Conservation (phyloP, 306 rosid genomes). For the Vigna unguiculata region DNA sequence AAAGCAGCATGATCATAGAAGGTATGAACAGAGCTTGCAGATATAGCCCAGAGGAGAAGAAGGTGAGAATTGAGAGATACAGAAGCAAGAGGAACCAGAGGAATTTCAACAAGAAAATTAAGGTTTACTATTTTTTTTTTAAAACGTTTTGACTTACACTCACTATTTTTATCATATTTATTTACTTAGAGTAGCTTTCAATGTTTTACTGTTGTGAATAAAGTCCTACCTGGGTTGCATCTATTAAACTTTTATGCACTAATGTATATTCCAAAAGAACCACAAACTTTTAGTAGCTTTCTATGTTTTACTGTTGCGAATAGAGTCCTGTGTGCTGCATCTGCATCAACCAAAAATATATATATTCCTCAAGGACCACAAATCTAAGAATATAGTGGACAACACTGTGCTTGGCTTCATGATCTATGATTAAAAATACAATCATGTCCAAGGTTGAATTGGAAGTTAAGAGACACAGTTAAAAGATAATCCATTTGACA, state of each 20-base stretch:
- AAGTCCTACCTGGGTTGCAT: not conserved
- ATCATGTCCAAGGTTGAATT: slow-evolving; percentile 21
- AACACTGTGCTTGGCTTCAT: slow-evolving; percentile 14
- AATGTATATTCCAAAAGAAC: not conserved
- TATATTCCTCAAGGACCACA: slow-evolving; percentile 32
- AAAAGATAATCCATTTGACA: slow-evolving; percentile 17
- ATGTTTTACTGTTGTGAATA: not conserved
- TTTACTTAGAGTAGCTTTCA: not conserved
- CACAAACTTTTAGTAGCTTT: slow-evolving; percentile 2
- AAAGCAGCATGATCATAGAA: slow-evolving; percentile 84
- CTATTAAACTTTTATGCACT: not conserved
- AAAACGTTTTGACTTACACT: not conserved
- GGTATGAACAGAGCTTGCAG: slow-evolving; percentile 80
- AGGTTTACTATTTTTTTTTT: slow-evolving; percentile 54
- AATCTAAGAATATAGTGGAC: slow-evolving; percentile 29
- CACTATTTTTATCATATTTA: not conserved
- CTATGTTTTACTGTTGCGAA: not conserved
- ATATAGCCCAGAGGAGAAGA: slow-evolving; percentile 89
- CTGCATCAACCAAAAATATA: slow-evolving; percentile 1
- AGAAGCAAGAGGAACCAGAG: slow-evolving; percentile 79
- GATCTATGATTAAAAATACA: not conserved
- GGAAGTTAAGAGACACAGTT: not conserved
- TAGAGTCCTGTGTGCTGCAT: too few relatives aligned
- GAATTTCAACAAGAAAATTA: slow-evolving; percentile 92
- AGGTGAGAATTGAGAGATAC: slow-evolving; percentile 82